These are phyloP conservation scores for Arthroderma uncinatum DNA, from an alignment of 2,329 filamentous ascomycete species.

Conservation along the genomic window DNA sequence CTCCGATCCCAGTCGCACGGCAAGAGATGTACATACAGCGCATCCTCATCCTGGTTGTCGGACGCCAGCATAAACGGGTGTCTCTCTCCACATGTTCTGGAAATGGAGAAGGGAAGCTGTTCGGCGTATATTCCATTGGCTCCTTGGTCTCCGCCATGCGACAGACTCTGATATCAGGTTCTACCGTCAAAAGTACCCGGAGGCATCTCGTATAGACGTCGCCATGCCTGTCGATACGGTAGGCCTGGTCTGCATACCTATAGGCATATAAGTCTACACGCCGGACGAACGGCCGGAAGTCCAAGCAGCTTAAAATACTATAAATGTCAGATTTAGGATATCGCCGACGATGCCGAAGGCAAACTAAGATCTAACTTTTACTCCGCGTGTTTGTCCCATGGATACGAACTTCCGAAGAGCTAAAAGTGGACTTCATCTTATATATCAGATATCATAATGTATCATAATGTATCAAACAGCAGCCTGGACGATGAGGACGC, in stretches of 20 bases:
- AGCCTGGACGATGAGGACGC: slow-evolving; percentile 60
- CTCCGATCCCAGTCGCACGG: background rate
- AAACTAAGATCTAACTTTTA: background rate
- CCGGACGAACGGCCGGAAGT: background rate
- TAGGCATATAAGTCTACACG: too few relatives aligned
- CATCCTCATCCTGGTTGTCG: too few relatives aligned
- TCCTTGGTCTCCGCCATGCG: background rate
- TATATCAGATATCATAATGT: background rate
- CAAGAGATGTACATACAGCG: too few relatives aligned
- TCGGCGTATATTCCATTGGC: background rate
- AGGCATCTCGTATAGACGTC: too few relatives aligned
- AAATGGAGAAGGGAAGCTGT: background rate
- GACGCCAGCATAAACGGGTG: too few relatives aligned
- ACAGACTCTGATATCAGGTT: too few relatives aligned
- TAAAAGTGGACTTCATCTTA: background rate
- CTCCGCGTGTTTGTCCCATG: background rate
- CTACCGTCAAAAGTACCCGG: too few relatives aligned
- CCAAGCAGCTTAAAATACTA: too few relatives aligned
- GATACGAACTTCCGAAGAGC: background rate
- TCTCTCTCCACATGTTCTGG: background rate
- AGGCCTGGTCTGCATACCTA: too few relatives aligned
- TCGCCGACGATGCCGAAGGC: background rate
- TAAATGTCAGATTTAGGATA: too few relatives aligned
- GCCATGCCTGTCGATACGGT: too few relatives aligned
- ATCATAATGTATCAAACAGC: slow-evolving; percentile 12